phyloP scores from a whole-genome alignment of 257 asterid species.

The Scutellaria minor region DNA sequence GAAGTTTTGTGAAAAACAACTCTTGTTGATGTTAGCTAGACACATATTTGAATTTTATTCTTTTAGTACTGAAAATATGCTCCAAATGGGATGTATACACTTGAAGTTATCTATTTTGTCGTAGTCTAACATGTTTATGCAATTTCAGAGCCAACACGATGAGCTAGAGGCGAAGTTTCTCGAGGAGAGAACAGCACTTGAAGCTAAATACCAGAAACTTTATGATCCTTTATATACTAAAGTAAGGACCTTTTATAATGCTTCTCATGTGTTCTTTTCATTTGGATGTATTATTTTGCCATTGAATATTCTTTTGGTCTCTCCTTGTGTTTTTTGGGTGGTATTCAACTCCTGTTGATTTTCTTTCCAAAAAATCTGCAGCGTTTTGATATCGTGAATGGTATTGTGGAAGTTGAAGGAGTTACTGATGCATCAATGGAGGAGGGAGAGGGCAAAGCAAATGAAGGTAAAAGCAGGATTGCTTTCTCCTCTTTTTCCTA shows the following conservation, averaged over 20 bases:
- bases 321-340: background rate
- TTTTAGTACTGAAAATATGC: background rate
- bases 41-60: background rate
- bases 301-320: slow-evolving; percentile 1
- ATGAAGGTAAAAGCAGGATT: slow-evolving; percentile 48
- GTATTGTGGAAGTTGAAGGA: slow-evolving; percentile 73
- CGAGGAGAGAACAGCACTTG: slow-evolving; percentile 80
- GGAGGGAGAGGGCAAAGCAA: slow-evolving; percentile 48
- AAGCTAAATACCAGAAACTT: slow-evolving; percentile 77
- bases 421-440: slow-evolving; percentile 44
- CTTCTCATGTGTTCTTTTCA: background rate
- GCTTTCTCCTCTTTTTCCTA: background rate
- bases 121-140: slow-evolving; percentile 18
- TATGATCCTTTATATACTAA: slow-evolving; percentile 70
- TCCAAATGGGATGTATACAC: background rate
- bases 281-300: slow-evolving; percentile 6
- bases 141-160: slow-evolving; percentile 69
- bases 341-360: slow-evolving; percentile 6
- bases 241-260: slow-evolving; percentile 41
- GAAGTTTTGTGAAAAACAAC: slow-evolving; percentile 1
- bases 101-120: background rate
- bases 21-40: slow-evolving; percentile 16
- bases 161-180: slow-evolving; percentile 73
- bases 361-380: slow-evolving; percentile 37
- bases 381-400: slow-evolving; percentile 81